Evolutionary conservation across 139 green algal species (phyloP).

Genomic region (Chlorella sp.): DNA sequence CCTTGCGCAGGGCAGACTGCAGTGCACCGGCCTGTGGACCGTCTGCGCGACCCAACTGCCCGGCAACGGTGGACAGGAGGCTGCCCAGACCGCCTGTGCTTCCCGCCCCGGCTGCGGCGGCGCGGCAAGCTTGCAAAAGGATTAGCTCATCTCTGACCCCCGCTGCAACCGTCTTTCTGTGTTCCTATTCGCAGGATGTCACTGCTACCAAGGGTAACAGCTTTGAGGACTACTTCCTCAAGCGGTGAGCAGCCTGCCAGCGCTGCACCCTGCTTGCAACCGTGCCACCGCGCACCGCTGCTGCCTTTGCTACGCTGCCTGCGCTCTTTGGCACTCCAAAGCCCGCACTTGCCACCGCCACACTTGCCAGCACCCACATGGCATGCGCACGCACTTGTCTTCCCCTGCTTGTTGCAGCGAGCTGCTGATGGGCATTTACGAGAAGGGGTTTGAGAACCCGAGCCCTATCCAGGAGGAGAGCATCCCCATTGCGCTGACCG

Average conservation of each 20-base stretch:
- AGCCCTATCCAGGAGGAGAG: constrained; percentile 95
- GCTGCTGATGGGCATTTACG: constrained; percentile 99
- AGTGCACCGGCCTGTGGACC: background rate
- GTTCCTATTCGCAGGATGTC: constrained; percentile 84
- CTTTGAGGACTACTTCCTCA: constrained; percentile 99
- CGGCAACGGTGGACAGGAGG: background rate
- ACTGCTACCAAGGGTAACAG: constrained; percentile 97
- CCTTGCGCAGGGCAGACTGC: background rate
- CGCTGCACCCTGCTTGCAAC: background rate
- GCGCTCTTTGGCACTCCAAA: background rate
- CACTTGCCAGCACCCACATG: no score
- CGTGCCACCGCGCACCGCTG: background rate
- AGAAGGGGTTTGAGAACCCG: constrained; percentile 98
- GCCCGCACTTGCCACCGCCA: background rate
- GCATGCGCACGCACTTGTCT: background rate
- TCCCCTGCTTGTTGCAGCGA: constrained; percentile 50
- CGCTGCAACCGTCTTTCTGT: background rate
- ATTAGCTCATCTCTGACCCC: no score
- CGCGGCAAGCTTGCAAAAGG: background rate
- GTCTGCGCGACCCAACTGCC: background rate
- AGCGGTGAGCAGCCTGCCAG: constrained; percentile 64
- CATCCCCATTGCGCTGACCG: constrained; percentile 98
- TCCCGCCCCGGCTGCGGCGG: background rate
- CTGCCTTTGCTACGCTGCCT: background rate
- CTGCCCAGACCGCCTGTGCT: background rate